Conservation (phyloP, 257 asterid genomes). For the Lycium barbarum region DNA sequence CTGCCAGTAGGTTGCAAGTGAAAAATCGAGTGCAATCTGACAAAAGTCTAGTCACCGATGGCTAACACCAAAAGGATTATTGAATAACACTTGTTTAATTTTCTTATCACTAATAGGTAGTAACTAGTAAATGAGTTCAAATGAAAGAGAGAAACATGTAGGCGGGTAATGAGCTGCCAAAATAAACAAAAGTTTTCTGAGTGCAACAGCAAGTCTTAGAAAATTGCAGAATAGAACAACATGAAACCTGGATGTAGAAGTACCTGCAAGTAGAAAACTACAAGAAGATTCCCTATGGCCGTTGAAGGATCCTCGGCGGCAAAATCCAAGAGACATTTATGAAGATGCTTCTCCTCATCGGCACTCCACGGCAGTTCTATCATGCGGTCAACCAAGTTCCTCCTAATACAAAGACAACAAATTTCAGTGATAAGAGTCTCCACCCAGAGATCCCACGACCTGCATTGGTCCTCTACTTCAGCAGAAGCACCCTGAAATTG, state of each 20-base stretch:
- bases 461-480: slow-evolving; percentile 50
- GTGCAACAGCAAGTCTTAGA: background rate
- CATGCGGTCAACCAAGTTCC: slow-evolving; percentile 83
- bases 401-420: slow-evolving; percentile 80
- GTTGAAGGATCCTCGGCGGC: slow-evolving; percentile 71
- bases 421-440: slow-evolving; percentile 86
- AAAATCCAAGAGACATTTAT: slow-evolving; percentile 76
- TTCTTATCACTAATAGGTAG: slow-evolving; percentile 2
- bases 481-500: slow-evolving; percentile 39
- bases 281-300: slow-evolving; percentile 84
- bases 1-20: background rate
- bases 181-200: slow-evolving; percentile 13
- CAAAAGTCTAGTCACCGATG: background rate
- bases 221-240: slow-evolving; percentile 17
- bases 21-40: slow-evolving; percentile 5
- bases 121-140: slow-evolving; percentile 14
- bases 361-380: slow-evolving; percentile 93
- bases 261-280: slow-evolving; percentile 96
- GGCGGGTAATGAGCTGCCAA: background rate
- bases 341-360: slow-evolving; percentile 90
- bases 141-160: background rate
- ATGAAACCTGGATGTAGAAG: slow-evolving; percentile 25
- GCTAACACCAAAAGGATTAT: background rate
- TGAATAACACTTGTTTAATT: background rate
- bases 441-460: slow-evolving; percentile 70